Evolutionary conservation across 169 alveolate genomes (phyloP).

Genomic region (Cryptosporidium viatorum): DNA sequence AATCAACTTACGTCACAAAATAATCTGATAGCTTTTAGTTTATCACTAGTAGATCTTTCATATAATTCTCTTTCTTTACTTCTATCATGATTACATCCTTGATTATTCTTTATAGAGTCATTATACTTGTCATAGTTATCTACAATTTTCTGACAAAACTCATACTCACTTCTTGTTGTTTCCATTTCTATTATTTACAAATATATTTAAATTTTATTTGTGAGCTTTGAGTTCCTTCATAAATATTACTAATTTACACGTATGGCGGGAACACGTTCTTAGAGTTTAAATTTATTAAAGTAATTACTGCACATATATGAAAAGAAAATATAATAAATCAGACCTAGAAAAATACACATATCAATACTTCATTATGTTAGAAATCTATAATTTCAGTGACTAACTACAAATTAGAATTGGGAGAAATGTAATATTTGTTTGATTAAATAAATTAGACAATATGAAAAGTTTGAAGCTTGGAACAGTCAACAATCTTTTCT

Average conservation of each 20-base stretch:
- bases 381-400: background rate
- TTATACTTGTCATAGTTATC: conserved; percentile 30
- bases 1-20: conserved; percentile 58
- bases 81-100: conserved; percentile 62
- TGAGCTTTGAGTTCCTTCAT: background rate
- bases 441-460: too few relatives aligned
- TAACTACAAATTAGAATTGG: background rate
- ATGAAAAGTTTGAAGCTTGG: background rate
- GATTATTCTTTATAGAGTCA: background rate
- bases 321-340: too few relatives aligned
- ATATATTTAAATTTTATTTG: background rate
- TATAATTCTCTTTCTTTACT: conserved; percentile 68
- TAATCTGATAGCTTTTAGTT: conserved; percentile 46
- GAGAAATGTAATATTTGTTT: too few relatives aligned
- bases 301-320: too few relatives aligned
- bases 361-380: background rate
- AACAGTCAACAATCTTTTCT: background rate
- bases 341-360: background rate
- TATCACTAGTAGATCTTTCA: conserved; percentile 55
- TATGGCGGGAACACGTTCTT: background rate
- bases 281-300: too few relatives aligned
- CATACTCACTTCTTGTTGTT: conserved; percentile 23
- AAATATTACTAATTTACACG: background rate
- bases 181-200: conserved; percentile 9
- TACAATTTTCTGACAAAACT: conserved; percentile 13